Percentiles rank a stretch among this genome's conserved stretches.
Conservation (phyloP, 306 rosid species). For the Casuarina equisetifolia region DNA sequence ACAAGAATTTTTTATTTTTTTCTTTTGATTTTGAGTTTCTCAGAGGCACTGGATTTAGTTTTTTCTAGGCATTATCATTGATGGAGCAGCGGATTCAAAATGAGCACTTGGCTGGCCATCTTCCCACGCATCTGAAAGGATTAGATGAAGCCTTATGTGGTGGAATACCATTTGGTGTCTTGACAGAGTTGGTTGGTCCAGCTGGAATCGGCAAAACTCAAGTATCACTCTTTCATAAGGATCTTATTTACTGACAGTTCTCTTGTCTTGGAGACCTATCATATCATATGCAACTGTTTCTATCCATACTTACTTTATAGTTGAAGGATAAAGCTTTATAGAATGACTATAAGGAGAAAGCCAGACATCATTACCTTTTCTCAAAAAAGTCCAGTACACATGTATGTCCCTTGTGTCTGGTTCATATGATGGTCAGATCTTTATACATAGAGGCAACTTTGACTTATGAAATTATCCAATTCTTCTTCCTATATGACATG, state of each 20-base stretch:
- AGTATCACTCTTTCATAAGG: slow-evolving; percentile 32
- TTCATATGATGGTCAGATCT: background rate
- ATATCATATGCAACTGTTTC: background rate
- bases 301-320: background rate
- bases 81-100: slow-evolving; percentile 68
- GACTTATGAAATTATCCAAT: background rate
- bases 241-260: background rate
- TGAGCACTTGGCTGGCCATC: slow-evolving; percentile 75
- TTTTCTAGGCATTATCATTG: slow-evolving; percentile 55
- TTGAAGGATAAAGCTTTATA: background rate
- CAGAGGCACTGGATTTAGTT: slow-evolving; percentile 28
- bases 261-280: background rate
- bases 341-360: too few species aligned
- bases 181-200: slow-evolving; percentile 97
- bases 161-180: slow-evolving; percentile 84
- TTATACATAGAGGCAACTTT: background rate
- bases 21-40: slow-evolving; percentile 8
- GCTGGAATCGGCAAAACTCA: slow-evolving; percentile 95
- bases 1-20: background rate
- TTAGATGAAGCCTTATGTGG: slow-evolving; percentile 86
- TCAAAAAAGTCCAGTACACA: background rate
- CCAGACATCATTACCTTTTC: background rate
- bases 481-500: background rate
- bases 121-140: slow-evolving; percentile 79
- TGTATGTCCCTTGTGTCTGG: background rate